These are phyloP conservation scores for Pontederia crassipes DNA, from an alignment of 176 grass and related monocot species.

Conservation along the genomic window DNA sequence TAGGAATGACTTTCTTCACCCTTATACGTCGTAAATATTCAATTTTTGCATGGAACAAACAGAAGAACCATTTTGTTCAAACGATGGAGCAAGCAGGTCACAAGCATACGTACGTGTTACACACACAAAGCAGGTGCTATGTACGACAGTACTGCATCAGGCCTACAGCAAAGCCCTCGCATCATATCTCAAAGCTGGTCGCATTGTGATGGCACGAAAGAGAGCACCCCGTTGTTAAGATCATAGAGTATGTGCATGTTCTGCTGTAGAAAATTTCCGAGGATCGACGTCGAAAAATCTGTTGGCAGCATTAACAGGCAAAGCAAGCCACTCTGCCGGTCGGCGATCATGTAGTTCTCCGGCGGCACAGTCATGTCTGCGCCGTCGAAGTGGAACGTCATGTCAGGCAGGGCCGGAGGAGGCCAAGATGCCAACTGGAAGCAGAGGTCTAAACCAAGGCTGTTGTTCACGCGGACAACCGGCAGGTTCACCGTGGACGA, in stretches of 20 bases:
- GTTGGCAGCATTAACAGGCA: constrained; percentile 38
- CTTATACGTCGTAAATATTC: too few relatives aligned
- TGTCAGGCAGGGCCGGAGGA: constrained; percentile 14
- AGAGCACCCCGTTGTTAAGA: constrained; percentile 25
- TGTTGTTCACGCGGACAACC: constrained; percentile 5
- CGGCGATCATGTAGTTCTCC: constrained; percentile 35
- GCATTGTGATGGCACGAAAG: constrained; percentile 36
- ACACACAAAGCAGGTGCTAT: too few relatives aligned
- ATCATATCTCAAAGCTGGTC: background rate
- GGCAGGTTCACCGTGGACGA: constrained; percentile 17
- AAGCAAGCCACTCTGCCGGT: constrained; percentile 11
- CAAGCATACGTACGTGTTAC: too few relatives aligned
- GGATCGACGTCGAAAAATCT: constrained; percentile 31
- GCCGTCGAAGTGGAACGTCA: constrained; percentile 40
- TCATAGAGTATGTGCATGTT: constrained; percentile 51
- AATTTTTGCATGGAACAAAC: too few relatives aligned
- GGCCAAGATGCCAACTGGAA: constrained; percentile 14
- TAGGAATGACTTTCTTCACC: too few relatives aligned
- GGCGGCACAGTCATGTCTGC: constrained; percentile 31
- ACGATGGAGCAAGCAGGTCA: too few relatives aligned
- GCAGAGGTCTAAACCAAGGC: constrained; percentile 43
- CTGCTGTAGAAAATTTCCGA: constrained; percentile 60
- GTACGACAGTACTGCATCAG: too few relatives aligned
- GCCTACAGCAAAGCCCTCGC: too few relatives aligned
- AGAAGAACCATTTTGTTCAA: too few relatives aligned